Conservation (phyloP, 495 filamentous ascomycete species). For the Saxophila tyrrhenica region DNA sequence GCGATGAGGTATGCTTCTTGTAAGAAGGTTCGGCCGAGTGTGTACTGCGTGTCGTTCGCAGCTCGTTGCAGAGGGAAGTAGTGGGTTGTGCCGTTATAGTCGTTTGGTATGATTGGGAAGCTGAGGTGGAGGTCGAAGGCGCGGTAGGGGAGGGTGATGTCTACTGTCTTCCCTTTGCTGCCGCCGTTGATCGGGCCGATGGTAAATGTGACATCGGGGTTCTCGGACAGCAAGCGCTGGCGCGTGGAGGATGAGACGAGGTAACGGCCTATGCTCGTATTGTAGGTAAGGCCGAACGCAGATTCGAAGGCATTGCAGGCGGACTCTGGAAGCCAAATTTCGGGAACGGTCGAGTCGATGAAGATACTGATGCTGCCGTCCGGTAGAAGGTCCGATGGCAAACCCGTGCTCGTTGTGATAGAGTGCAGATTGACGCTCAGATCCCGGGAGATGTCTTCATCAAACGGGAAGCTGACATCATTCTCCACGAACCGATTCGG, state of each 20-base stretch:
- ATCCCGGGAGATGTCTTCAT: conserved; percentile 22
- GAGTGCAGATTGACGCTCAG: conserved; percentile 39
- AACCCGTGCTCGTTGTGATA: conserved; percentile 38
- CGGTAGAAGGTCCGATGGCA: conserved; percentile 22
- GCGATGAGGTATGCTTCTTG: conserved; percentile 28
- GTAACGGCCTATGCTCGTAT: conserved; percentile 39
- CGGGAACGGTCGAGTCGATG: conserved; percentile 58
- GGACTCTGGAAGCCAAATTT: conserved; percentile 51
- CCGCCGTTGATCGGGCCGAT: conserved; percentile 39
- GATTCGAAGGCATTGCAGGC: conserved; percentile 53
- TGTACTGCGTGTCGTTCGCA: conserved; percentile 25
- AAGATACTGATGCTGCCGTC: conserved; percentile 30
- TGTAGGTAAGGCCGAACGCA: conserved; percentile 47
- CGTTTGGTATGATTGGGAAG: conserved; percentile 38
- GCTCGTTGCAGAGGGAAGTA: conserved; percentile 30
- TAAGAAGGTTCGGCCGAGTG: conserved; percentile 29
- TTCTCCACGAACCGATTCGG: conserved; percentile 21
- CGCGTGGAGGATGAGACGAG: conserved; percentile 25
- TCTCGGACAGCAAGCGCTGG: conserved; percentile 14
- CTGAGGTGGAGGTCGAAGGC: conserved; percentile 51
- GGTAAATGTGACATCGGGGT: conserved; percentile 43
- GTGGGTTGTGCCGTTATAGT: conserved; percentile 2
- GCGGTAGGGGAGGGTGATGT: conserved; percentile 50
- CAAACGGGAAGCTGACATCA: conserved; percentile 21
- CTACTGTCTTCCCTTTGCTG: conserved; percentile 29